Base-by-base conservation (phyloP, 2,329 filamentous ascomycete genomes). In the Aspergillus ustus region DNA sequence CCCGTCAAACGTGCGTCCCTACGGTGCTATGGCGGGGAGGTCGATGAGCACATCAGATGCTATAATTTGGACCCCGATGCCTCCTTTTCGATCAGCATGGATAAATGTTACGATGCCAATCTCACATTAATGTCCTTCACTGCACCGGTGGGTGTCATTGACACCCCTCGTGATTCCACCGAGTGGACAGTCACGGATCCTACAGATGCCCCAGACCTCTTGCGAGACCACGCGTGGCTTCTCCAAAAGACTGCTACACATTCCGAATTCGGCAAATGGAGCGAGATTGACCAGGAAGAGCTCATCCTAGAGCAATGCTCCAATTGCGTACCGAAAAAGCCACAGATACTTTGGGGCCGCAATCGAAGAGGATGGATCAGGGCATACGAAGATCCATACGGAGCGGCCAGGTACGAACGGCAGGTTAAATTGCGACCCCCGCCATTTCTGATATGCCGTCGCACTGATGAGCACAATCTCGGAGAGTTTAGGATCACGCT, bases 361-460 rank as follows among this genome's bases (percentile, higher is more conserved):
- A 65, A 73, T 50, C 63, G 62, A 50, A 70, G 66, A 48, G 70
- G 70, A 6, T 63, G 61, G 15, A 62, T 82, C 20, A 74, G 73
- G 15, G 77, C 83, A 1, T 82, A 81, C 52, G 86, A 87, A 67
- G 79, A 87, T 64, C 78, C 81, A 0, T 69, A 78, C 59, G 77
- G 81, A 62, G 84, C 85, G 31, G 81, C 80, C 2, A 60, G 70
- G 0, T 86, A 81, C 63, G 86, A 88, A 67, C 76, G 77, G 43
- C 74, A 75, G 1, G 69, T 85, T 11, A 87, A 87, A 66, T 70
- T 70, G 19, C 75, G 81, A 13, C 81, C 83, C 2, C 54, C 73
- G 0, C 70, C 80, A 2, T 81, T 84, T 49, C 63, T 78, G 19
- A 74, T 78, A 1, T 78, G 80, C 34, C 67, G 76, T 28, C 64